A percentile compares a stretch with the other conserved stretches of the same genome.
phyloP scores from a whole-genome alignment of 108 stramenopile genomes.

The Nitzschia sp. region DNA sequence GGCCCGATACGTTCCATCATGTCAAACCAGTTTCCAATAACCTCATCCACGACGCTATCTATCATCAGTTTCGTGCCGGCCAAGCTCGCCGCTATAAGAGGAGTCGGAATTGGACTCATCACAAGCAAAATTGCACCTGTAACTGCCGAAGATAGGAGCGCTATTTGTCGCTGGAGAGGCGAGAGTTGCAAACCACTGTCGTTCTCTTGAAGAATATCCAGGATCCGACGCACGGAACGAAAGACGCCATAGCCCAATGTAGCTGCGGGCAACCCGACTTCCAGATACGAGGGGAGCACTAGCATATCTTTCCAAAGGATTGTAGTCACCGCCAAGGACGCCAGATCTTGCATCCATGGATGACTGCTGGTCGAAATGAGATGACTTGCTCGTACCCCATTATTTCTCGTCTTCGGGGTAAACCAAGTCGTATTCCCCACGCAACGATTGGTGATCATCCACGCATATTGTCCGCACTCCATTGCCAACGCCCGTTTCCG shows the following conservation, averaged over 20 bases:
- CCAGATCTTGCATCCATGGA: background rate
- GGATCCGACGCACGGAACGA: background rate
- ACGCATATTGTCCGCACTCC: background rate
- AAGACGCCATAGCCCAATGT: background rate
- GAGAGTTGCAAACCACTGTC: background rate
- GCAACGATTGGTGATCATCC: background rate
- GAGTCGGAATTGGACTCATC: background rate
- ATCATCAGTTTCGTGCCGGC: background rate
- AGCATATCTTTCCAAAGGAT: background rate
- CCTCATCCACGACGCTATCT: background rate
- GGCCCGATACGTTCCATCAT: background rate
- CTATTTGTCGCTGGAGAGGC: background rate
- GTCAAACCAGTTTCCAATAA: background rate
- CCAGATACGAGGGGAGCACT: background rate
- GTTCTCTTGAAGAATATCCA: background rate
- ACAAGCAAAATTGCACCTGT: background rate
- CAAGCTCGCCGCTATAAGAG: background rate
- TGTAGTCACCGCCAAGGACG: background rate
- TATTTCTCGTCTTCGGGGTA: background rate
- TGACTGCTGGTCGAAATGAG: background rate
- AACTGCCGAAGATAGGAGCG: background rate
- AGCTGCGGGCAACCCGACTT: background rate
- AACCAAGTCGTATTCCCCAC: background rate
- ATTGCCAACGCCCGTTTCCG: background rate
- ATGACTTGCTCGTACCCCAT: background rate